phyloP scores from a whole-genome alignment of 306 rosid genomes.

The Cucumis sativus region DNA sequence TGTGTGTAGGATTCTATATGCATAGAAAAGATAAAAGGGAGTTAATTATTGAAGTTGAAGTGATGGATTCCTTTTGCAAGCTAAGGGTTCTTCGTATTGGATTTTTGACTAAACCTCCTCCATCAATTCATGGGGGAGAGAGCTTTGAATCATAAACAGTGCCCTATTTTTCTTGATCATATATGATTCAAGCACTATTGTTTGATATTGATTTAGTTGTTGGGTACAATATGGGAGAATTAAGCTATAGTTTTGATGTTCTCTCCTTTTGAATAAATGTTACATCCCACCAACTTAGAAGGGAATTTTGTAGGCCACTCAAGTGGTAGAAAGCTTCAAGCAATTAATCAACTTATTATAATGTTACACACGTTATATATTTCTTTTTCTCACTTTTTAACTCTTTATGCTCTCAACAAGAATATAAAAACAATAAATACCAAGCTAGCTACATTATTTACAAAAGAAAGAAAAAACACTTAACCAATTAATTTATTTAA shows the following conservation, averaged over 20 bases:
- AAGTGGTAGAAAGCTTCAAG: not conserved
- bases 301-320: conserved; percentile 1
- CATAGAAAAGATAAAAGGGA: not conserved
- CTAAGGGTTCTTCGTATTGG: not conserved
- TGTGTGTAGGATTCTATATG: not conserved
- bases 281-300: not conserved
- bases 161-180: not conserved
- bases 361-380: not conserved
- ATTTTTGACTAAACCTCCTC: conserved; percentile 2
- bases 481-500: too few species aligned
- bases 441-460: too few species aligned
- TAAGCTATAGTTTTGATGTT: not conserved
- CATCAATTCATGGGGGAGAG: not conserved
- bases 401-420: not conserved
- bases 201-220: not conserved
- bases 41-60: not conserved
- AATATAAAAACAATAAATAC: not conserved
- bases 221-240: not conserved
- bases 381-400: not conserved
- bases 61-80: not conserved
- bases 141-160: not conserved
- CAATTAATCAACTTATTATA: not conserved
- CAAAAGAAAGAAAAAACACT: too few species aligned
- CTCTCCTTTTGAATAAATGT: not conserved
- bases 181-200: not conserved